Evolutionary conservation across 2,329 filamentous ascomycete genomes (phyloP).

Genomic region (Phialocephala subalpina): DNA sequence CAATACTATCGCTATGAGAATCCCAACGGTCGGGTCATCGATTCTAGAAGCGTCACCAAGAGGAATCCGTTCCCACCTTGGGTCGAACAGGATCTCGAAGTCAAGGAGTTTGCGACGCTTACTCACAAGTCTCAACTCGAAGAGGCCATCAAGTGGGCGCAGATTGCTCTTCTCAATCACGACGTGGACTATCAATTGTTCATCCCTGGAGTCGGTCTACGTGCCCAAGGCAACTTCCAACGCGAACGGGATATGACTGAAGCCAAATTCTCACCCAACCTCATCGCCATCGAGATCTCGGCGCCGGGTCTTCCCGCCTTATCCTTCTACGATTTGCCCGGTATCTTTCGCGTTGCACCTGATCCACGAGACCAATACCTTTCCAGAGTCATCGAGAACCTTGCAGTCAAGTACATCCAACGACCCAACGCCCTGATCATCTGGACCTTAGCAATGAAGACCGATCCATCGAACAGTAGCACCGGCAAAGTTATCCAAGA

Average conservation of each 20-base stretch:
- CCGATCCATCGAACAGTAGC: slow-evolving; percentile 78
- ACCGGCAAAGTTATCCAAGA: slow-evolving; percentile 71
- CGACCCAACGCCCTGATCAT: slow-evolving; percentile 78
- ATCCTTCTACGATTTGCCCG: slow-evolving; percentile 86
- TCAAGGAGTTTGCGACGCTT: slow-evolving; percentile 70
- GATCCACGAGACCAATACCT: slow-evolving; percentile 68
- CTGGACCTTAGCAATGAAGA: slow-evolving; percentile 79
- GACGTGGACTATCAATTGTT: slow-evolving; percentile 54
- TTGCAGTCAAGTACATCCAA: slow-evolving; percentile 75
- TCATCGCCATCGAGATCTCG: slow-evolving; percentile 78
- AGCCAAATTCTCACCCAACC: slow-evolving; percentile 82
- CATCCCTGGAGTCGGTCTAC: slow-evolving; percentile 44
- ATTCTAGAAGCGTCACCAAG: slow-evolving; percentile 13
- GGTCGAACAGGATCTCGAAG: slow-evolving; percentile 53
- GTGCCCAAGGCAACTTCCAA: slow-evolving; percentile 40
- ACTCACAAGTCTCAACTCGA: slow-evolving; percentile 69
- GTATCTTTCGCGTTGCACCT: slow-evolving; percentile 77
- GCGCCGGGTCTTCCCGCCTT: slow-evolving; percentile 75
- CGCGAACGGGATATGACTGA: slow-evolving; percentile 43
- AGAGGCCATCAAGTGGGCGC: slow-evolving; percentile 74
- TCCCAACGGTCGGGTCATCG: background rate
- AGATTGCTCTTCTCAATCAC: slow-evolving; percentile 80
- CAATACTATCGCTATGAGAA: slow-evolving; percentile 67
- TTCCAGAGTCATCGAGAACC: slow-evolving; percentile 74
- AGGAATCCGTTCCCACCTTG: slow-evolving; percentile 69